Conservation (phyloP, 2,329 filamentous ascomycete species). For the Trichophyton verrucosum region DNA sequence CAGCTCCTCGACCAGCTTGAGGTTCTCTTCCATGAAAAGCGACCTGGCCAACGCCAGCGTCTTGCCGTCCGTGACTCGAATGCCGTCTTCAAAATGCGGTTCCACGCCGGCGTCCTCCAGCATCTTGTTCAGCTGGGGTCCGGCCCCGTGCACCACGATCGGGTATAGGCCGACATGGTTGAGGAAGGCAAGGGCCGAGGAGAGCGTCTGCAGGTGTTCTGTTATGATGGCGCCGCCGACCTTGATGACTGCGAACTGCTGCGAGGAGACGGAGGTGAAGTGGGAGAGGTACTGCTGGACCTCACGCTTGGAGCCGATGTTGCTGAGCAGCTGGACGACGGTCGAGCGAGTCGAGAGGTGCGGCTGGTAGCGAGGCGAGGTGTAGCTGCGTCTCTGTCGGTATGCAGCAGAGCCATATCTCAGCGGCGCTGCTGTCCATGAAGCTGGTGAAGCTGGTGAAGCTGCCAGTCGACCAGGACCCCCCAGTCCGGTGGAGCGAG, state of each 20-base stretch:
- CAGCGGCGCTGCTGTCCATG: slow-evolving; percentile 15
- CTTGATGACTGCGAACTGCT: slow-evolving; percentile 97
- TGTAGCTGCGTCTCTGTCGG: slow-evolving; percentile 29
- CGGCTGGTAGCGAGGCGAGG: slow-evolving; percentile 33
- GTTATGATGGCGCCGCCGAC: slow-evolving; percentile 93
- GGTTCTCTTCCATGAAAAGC: slow-evolving; percentile 89
- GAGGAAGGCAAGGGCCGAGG: slow-evolving; percentile 76
- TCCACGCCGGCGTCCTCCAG: slow-evolving; percentile 84
- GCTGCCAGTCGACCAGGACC: slow-evolving; percentile 15
- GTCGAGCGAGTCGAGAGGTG: slow-evolving; percentile 60
- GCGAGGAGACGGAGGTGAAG: slow-evolving; percentile 90
- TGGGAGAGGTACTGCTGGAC: slow-evolving; percentile 96
- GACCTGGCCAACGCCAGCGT: slow-evolving; percentile 82
- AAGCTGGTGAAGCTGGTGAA: slow-evolving; percentile 18
- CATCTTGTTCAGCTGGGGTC: slow-evolving; percentile 86
- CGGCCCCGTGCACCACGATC: slow-evolving; percentile 88
- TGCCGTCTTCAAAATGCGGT: slow-evolving; percentile 92
- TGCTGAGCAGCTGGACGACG: slow-evolving; percentile 82
- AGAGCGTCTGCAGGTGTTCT: slow-evolving; percentile 84
- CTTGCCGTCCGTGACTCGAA: slow-evolving; percentile 89
- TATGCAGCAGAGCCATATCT: slow-evolving; percentile 17
- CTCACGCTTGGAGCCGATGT: slow-evolving; percentile 90
- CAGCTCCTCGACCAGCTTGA: slow-evolving; percentile 77
- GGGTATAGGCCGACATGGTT: slow-evolving; percentile 92
- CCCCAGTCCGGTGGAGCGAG: slow-evolving; percentile 25